Base-by-base conservation (phyloP, 805 yeast genomes). In the Dipodascopsis tothii region DNA sequence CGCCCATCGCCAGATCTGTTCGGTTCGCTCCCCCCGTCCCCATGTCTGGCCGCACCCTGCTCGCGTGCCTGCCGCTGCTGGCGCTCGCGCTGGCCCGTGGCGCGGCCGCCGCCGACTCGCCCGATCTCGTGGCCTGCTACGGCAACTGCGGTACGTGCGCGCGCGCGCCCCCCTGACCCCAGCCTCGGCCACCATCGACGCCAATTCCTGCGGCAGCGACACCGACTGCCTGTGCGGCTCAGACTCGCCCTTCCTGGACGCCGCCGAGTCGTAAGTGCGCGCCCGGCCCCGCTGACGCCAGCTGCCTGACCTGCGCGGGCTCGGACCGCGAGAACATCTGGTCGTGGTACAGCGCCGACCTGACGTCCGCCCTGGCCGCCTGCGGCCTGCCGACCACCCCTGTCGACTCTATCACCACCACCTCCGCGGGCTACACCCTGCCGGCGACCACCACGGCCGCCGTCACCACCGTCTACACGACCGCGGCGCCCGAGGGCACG, bases 221-320 rank as follows among this genome's bases (percentile, higher is more conserved):
- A 14, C 30, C 30, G 14, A 9, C 14, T 25, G 30, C 30, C 30
- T 25, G 9, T 25, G 30, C 14, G 30, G 30, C 9, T 9, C 30
- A 14, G 30, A 14, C 9, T 25, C 30, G 14, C 11, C 30, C 14
- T 25, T 25, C 30, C 9, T 25, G 30, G 14, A 25, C 14, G 30
- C 9, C 14, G 30, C 30, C 14, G 30, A 25, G 30, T 25, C 30
- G 30, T 25, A 25, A 25, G 30, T 14, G 30, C 14, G 11, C 14
- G 9, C 14, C 30, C 9, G 14, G 11, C 30, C 14, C 14, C 30
- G 14, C 30, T 9, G 9, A 9, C 14, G 11, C 30, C 14, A 43
- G 46, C 5, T 43, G 46, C 19, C 18, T 43, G 19, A 17, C 20
- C 19, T 43, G 46, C 33, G 32, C 46, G 17, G 42, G 39, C 17